These are phyloP conservation scores for Ustilago nuda DNA, from an alignment of 1,284 basidiomycete genomes.

Conservation along the genomic window DNA sequence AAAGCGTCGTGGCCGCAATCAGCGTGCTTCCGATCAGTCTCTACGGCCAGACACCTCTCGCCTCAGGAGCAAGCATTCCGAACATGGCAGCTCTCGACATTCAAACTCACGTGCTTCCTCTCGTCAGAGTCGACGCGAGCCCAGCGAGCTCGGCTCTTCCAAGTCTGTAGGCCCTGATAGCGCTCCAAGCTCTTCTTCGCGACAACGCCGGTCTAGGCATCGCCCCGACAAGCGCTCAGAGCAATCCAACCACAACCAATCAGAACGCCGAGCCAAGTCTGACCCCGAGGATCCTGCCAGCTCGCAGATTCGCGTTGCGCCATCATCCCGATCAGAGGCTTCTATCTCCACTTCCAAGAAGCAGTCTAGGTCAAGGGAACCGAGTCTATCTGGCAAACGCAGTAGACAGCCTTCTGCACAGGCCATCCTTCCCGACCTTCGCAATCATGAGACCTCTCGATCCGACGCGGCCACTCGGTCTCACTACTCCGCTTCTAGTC, in stretches of 20 bases:
- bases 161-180: conserved; percentile 25
- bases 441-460: conserved; percentile 21
- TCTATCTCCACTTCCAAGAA: conserved; percentile 27
- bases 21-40: conserved; percentile 19
- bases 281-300: conserved; percentile 1
- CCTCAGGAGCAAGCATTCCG: conserved; percentile 25
- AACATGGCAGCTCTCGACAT: conserved; percentile 32
- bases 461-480: conserved; percentile 32
- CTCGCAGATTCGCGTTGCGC: conserved; percentile 11
- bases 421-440: conserved; percentile 30
- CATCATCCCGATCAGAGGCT: conserved; percentile 20
- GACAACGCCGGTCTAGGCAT: conserved; percentile 20
- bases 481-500: conserved; percentile 27
- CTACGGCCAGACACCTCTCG: conserved; percentile 21
- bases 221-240: conserved; percentile 29
- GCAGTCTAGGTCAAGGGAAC: conserved; percentile 24
- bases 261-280: conserved; percentile 15
- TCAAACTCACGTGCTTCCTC: conserved; percentile 37
- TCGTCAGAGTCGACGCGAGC: conserved; percentile 41
- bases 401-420: conserved; percentile 32
- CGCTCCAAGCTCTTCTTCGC: conserved; percentile 28
- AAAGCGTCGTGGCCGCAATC: conserved; percentile 28
- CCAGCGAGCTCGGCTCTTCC: conserved; percentile 34
- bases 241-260: conserved; percentile 13
- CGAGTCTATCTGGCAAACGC: conserved; percentile 22